Conservation (phyloP, 371 early-diverging fungal species). For the Mortierella sp. region DNA sequence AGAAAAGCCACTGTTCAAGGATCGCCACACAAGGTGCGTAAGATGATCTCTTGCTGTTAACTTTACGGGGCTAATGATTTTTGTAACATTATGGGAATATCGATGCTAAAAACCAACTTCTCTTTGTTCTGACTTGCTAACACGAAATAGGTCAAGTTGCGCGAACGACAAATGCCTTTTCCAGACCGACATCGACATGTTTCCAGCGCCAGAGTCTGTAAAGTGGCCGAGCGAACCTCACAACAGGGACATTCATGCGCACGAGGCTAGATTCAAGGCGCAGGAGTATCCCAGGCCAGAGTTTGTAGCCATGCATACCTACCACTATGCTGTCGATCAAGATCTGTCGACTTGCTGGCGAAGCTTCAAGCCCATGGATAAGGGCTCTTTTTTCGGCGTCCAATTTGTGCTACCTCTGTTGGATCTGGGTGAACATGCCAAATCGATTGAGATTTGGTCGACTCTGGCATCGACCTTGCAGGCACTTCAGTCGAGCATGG, state of each 20-base stretch:
- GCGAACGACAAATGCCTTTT: conserved; percentile 69
- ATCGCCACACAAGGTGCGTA: conserved; percentile 62
- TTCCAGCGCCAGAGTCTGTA: conserved; percentile 57
- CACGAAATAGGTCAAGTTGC: conserved; percentile 65
- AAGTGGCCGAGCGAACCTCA: conserved; percentile 43
- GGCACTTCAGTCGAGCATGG: conserved; percentile 18
- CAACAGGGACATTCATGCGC: conserved; percentile 49
- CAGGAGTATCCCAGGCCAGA: conserved; percentile 52
- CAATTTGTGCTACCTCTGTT: conserved; percentile 58
- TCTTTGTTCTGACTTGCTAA: no score
- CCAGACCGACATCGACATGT: conserved; percentile 65
- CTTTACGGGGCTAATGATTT: no score
- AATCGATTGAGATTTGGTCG: conserved; percentile 39
- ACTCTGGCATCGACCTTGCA: conserved; percentile 25
- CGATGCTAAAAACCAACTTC: no score
- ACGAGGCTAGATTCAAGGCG: conserved; percentile 47
- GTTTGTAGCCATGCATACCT: conserved; percentile 63
- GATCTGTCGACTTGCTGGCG: conserved; percentile 70
- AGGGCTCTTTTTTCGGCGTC: conserved; percentile 62
- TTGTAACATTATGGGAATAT: no score
- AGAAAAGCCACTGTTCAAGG: conserved; percentile 59
- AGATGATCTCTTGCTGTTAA: no score
- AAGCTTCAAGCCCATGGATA: conserved; percentile 57
- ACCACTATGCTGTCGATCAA: conserved; percentile 67
- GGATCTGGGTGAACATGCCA: conserved; percentile 29